These are phyloP conservation scores for Suillus spraguei DNA, from an alignment of 768 basidiomycete genomes.

Conservation along the genomic window DNA sequence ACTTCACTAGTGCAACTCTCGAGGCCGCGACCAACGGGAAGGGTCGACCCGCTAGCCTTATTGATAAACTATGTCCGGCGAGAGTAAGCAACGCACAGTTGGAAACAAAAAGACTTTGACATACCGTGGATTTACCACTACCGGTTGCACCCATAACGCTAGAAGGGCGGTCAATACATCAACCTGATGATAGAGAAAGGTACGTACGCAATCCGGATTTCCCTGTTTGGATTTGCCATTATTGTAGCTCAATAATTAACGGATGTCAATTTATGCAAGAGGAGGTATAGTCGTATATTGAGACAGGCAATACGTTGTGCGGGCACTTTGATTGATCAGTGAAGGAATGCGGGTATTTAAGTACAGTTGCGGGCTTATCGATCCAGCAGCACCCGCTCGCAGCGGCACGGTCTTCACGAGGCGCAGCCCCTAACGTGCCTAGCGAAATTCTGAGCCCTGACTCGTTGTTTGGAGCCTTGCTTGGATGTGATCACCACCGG, in stretches of 20 bases:
- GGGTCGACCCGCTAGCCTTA: conserved; percentile 42
- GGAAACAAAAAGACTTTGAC: neutral
- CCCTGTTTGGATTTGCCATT: conserved; percentile 32
- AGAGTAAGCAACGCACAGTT: neutral
- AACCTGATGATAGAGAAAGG: neutral
- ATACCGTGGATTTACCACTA: conserved; percentile 40
- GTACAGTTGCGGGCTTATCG: conserved; percentile 7
- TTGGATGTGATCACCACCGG: neutral
- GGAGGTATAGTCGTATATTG: neutral
- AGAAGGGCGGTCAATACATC: neutral
- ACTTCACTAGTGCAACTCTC: conserved; percentile 48
- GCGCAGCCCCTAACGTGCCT: conserved; percentile 2
- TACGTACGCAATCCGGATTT: conserved; percentile 37
- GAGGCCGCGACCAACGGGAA: conserved; percentile 42
- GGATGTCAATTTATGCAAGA: neutral
- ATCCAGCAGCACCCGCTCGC: neutral
- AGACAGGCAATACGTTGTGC: neutral
- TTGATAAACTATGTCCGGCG: conserved; percentile 46
- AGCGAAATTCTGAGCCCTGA: neutral
- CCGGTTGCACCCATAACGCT: conserved; percentile 39
- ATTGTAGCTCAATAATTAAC: conserved; percentile 8
- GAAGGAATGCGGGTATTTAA: conserved; percentile 4
- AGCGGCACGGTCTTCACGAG: conserved; percentile 14
- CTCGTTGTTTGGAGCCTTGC: conserved; percentile 3
- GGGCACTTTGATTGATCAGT: neutral